Evolutionary conservation across 352 stramenopile genomes (phyloP).

Genomic region (Globisporangium rhizosaccharum): DNA sequence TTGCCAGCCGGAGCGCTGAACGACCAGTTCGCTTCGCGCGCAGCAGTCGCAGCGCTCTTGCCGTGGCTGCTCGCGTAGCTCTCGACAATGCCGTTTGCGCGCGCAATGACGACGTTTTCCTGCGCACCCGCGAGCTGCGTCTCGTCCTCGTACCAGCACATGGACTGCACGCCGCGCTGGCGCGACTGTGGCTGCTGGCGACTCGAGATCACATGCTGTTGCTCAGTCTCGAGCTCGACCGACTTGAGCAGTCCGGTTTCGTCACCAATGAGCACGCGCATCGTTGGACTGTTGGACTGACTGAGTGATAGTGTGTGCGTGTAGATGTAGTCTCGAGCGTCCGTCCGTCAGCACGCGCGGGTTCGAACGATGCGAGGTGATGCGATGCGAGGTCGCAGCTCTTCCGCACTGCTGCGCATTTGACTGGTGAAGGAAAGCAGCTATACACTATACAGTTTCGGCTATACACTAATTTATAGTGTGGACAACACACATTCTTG

Average conservation of each 20-base stretch:
- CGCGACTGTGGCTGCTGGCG: slow-evolving; percentile 40
- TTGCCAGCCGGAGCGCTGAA: slow-evolving; percentile 22
- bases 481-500: too few relatives aligned
- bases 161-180: slow-evolving; percentile 37
- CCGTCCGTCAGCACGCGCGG: too few relatives aligned
- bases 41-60: slow-evolving; percentile 20
- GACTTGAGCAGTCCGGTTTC: slow-evolving; percentile 83
- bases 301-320: not conserved
- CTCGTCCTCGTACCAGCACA: slow-evolving; percentile 62
- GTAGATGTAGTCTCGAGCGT: not conserved
- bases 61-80: slow-evolving; percentile 44
- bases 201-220: slow-evolving; percentile 56
- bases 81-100: slow-evolving; percentile 60
- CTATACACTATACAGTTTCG: too few relatives aligned
- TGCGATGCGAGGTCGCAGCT: too few relatives aligned
- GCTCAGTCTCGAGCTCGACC: slow-evolving; percentile 64
- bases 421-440: too few relatives aligned
- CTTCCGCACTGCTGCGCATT: too few relatives aligned
- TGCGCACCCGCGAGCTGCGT: slow-evolving; percentile 22
- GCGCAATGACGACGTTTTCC: slow-evolving; percentile 54
- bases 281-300: slow-evolving; percentile 12
- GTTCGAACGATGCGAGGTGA: too few relatives aligned
- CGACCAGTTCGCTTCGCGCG: slow-evolving; percentile 41
- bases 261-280: slow-evolving; percentile 76
- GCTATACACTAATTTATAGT: too few relatives aligned